phyloP scores from a whole-genome alignment of 1,139 yeast genomes.

The Suhomyces ambrosiae region DNA sequence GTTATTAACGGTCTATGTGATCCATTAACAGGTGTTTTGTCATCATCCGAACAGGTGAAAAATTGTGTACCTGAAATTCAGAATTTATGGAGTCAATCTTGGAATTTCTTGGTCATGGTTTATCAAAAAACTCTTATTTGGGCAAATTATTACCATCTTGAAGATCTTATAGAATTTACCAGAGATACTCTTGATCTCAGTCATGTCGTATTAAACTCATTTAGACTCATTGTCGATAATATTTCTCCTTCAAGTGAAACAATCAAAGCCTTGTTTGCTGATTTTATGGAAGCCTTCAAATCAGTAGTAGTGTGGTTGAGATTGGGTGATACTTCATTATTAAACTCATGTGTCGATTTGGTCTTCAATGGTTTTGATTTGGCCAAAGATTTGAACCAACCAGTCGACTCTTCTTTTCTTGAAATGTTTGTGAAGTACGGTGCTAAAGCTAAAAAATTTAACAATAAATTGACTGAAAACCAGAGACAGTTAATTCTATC shows the following conservation, averaged over 20 bases:
- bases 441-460: conserved; percentile 62
- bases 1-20: conserved; percentile 63
- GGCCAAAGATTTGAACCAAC: conserved; percentile 54
- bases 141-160: conserved; percentile 64
- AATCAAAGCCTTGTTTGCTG: conserved; percentile 28
- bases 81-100: conserved; percentile 65
- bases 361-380: conserved; percentile 68
- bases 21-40: conserved; percentile 57
- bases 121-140: conserved; percentile 70
- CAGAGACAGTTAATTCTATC: conserved; percentile 61
- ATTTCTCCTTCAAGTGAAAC: conserved; percentile 25
- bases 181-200: conserved; percentile 85
- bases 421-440: conserved; percentile 63
- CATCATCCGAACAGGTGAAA: conserved; percentile 16
- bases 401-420: conserved; percentile 52
- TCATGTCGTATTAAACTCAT: conserved; percentile 65
- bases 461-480: conserved; percentile 61
- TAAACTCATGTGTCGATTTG: conserved; percentile 72
- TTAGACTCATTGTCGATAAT: conserved; percentile 51
- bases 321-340: conserved; percentile 73
- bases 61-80: conserved; percentile 20
- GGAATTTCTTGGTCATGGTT: conserved; percentile 72
- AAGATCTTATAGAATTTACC: conserved; percentile 72
- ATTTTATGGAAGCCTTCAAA: conserved; percentile 53
- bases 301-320: conserved; percentile 78